Conservation (phyloP, 75 land plant genomes). For the Azolla pinnata region DNA sequence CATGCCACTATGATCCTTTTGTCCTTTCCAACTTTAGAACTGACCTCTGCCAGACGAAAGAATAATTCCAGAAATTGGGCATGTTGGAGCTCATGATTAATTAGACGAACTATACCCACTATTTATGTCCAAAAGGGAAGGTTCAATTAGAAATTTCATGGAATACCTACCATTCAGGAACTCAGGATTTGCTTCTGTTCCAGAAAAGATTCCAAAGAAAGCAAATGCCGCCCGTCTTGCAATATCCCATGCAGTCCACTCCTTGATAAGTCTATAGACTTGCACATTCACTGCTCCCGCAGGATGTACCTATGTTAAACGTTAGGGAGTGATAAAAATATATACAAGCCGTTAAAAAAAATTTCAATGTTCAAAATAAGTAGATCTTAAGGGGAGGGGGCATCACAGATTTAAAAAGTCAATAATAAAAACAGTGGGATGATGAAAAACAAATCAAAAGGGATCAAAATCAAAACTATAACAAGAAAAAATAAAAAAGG, state of each 20-base stretch:
- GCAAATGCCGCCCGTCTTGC: slow-evolving; percentile 89
- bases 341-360: too few relatives aligned
- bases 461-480: too few relatives aligned
- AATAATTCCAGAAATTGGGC: slow-evolving; percentile 3
- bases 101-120: background rate
- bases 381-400: too few relatives aligned
- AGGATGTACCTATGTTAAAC: slow-evolving; percentile 55
- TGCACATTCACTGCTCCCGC: slow-evolving; percentile 83
- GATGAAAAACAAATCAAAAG: too few relatives aligned
- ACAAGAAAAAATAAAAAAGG: too few relatives aligned
- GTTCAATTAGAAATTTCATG: background rate
- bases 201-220: slow-evolving; percentile 90
- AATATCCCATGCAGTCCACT: slow-evolving; percentile 99
- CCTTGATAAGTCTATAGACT: slow-evolving; percentile 89
- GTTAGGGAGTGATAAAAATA: too few relatives aligned
- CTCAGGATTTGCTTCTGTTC: slow-evolving; percentile 97
- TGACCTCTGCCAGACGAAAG: slow-evolving; percentile 41
- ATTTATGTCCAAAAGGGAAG: background rate
- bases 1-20: slow-evolving; percentile 84
- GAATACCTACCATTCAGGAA: slow-evolving; percentile 51
- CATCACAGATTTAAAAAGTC: too few relatives aligned
- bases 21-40: slow-evolving; percentile 53
- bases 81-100: too few relatives aligned
- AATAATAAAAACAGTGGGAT: too few relatives aligned
- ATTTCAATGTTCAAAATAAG: too few relatives aligned